Evolutionary conservation across 345 rosid genomes (phyloP).

Genomic region (Rhizophora apiculata): DNA sequence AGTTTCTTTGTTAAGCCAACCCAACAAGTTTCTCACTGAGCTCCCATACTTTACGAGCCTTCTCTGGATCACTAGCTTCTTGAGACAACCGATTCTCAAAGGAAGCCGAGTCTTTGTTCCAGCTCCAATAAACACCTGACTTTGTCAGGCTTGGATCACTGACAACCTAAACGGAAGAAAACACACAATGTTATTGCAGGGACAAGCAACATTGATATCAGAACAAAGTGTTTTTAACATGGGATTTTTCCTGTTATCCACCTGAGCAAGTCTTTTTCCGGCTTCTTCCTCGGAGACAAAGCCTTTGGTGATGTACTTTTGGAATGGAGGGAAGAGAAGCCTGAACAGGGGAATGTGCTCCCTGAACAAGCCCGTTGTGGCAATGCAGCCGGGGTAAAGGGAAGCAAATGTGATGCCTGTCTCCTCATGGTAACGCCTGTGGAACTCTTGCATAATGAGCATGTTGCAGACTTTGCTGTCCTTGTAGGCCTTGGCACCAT

Average conservation of each 20-base stretch:
- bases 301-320: constrained; percentile 95
- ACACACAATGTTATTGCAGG: not conserved
- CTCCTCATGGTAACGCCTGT: constrained; percentile 85
- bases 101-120: constrained; percentile 93
- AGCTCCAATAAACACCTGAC: constrained; percentile 97
- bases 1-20: constrained; percentile 45
- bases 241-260: constrained; percentile 9
- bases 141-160: constrained; percentile 83
- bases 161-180: constrained; percentile 53
- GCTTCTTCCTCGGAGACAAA: constrained; percentile 88
- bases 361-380: constrained; percentile 95
- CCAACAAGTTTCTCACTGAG: constrained; percentile 95
- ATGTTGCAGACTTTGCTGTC: constrained; percentile 99
- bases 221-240: not conserved
- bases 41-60: constrained; percentile 95
- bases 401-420: constrained; percentile 83
- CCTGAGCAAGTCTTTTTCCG: constrained; percentile 96
- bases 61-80: constrained; percentile 82
- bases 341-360: constrained; percentile 92
- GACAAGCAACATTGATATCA: not conserved
- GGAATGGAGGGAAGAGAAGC: constrained; percentile 92
- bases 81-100: constrained; percentile 90
- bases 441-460: constrained; percentile 96
- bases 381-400: constrained; percentile 97
- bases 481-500: constrained; percentile 97